Evolutionary conservation across 2,329 filamentous ascomycete species (phyloP), one percentile per base, ranked within the genome.

Genomic region (Cercospora sp.): DNA sequence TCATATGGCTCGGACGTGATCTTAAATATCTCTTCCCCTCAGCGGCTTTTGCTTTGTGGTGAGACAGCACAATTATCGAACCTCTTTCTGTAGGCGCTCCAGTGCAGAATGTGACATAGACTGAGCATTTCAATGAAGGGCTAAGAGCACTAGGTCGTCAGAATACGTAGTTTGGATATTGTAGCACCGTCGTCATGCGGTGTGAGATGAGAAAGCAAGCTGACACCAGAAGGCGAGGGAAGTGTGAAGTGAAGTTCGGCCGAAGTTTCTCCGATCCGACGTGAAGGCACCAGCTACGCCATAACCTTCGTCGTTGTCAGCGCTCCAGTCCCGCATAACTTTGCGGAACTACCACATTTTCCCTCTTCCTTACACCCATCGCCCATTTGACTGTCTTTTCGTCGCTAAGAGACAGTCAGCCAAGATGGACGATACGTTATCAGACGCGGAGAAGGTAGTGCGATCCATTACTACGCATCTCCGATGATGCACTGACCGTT

Each of bases 371-470:
- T 16, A 20, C 36, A 9, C 18, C 36, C 60, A 62, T 51, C 23
- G 20, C 23, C 48, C 23, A 28, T 42, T 53, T 51, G 26, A 26
- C 60, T 53, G 60, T n/a, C 60, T 48, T 16, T 48, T 48, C 9
- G 8, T 63, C 10, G 45, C n/a, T 20, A 33, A 31, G 28, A 48
- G 51, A 20, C 62, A 58, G 62, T 20, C 20, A 10, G 16, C n/a
- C 30, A 65, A 51, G 59, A 68, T 68, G 67, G 67, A 66, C 26
- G 75, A 77, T 23, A 73, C 72, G 13, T 72, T 75, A 70, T 81
- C 82, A 31, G 83, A 84, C 64, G 82, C 82, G 67, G 82, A 84
- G 73, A 84, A 83, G 79, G 82, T 82, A 75, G 23, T 59, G 60
- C 42, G 59, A 26, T 31, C 60, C n/a, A 51, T 69, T n/a, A 12